Evolutionary conservation across 2,329 filamentous ascomycete genomes (phyloP).

Genomic region (Diaporthe citri): DNA sequence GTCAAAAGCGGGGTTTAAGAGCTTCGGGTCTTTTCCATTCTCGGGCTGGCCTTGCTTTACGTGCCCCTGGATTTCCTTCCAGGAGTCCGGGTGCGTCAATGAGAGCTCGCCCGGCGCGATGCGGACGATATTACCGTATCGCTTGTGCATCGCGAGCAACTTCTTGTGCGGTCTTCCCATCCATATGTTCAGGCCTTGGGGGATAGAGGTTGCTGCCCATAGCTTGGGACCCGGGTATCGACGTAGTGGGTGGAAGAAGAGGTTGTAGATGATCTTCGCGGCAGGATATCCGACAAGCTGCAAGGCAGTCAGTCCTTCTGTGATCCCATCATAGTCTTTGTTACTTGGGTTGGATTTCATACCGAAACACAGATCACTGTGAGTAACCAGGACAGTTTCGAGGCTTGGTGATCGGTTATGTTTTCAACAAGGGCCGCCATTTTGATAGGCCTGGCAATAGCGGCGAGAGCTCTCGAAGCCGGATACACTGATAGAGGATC

Average conservation of each 20-base stretch:
- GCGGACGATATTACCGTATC: constrained; percentile 32
- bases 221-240: constrained; percentile 33
- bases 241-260: constrained; percentile 33
- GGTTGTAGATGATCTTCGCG: constrained; percentile 34
- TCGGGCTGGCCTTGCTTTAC: constrained; percentile 27
- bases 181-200: constrained; percentile 2
- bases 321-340: background rate
- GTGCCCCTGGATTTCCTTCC: constrained; percentile 36
- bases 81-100: constrained; percentile 1
- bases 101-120: constrained; percentile 29
- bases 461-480: background rate
- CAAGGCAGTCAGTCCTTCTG: background rate
- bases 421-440: background rate
- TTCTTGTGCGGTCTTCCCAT: constrained; percentile 25
- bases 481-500: background rate
- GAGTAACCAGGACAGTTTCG: background rate
- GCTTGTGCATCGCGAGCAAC: constrained; percentile 25
- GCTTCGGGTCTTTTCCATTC: constrained; percentile 24
- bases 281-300: constrained; percentile 25
- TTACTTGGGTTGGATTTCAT: background rate
- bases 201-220: constrained; percentile 27
- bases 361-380: background rate
- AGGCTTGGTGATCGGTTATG: background rate
- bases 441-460: too few relatives aligned
- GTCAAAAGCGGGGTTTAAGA: background rate